Evolutionary conservation across 108 stramenopile genomes (phyloP), one percentile per base, ranked within the genome.

Genomic region (Pseudonitzschia multiseries): DNA sequence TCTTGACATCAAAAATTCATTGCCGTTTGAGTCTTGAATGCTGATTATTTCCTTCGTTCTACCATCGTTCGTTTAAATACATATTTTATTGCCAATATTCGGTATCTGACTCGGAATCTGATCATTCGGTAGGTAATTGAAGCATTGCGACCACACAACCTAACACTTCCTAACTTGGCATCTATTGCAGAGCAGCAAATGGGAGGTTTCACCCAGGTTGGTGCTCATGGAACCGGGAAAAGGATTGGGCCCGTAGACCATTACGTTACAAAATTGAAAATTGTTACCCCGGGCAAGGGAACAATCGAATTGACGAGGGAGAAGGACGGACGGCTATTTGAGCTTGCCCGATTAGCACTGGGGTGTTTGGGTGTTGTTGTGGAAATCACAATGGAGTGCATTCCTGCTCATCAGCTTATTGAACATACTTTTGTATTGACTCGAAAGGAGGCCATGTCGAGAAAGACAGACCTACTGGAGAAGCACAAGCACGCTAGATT

Each of bases 151-250:
- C 79, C 72, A 4, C 76, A 94, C 42, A 84, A 86, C 13, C 61
- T 99, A 42, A 99, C 99, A 26, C 83, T 99, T 63, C 94, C 96
- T 36, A 98, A 98, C 78, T 82, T 98, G 57, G 96, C 98, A 41
- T 89, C 87, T 17, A 98, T 99, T 79, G 95, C 93, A 48, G 96
- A 98, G 78, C 99, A 99, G 75, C 97, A 98, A 79, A 84, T 99
- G 70, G 99, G 96, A 46, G 97, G 97, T 3, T 99, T 97, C 65
- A 76, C 89, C 14, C 93, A 95, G 70, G 95, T 97, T 18, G 97
- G 95, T 31, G 99, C 98, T 0, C 99, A 99, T 78, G 99, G 99
- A 4, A 99, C 98, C 13, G 99, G 99, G 0, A 90, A 85, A n/a
- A 65, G 70, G 0, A 81, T 99, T 51, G 90, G 96, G 6, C 96